phyloP scores from a whole-genome alignment of 768 basidiomycete genomes.

The Hericium erinaceus region DNA sequence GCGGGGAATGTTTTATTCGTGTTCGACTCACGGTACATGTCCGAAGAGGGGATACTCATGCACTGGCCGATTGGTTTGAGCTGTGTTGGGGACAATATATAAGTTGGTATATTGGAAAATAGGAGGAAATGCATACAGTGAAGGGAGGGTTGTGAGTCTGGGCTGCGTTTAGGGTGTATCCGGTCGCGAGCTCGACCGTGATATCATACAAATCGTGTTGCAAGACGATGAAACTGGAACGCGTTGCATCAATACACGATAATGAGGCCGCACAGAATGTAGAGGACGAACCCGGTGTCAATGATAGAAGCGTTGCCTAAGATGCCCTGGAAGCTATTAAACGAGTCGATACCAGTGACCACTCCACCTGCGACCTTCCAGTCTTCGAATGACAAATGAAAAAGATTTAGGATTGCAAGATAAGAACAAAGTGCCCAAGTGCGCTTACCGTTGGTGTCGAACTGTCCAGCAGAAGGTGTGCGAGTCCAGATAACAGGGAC shows the following conservation, averaged over 20 bases:
- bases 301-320: constrained; percentile 56
- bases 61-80: constrained; percentile 75
- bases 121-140: constrained; percentile 32
- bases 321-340: constrained; percentile 64
- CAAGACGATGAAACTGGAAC: constrained; percentile 71
- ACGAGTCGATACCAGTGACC: constrained; percentile 57
- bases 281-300: constrained; percentile 41
- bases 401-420: not conserved
- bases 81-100: constrained; percentile 22
- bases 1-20: constrained; percentile 56
- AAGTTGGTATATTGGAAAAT: not conserved
- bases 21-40: constrained; percentile 83
- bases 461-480: constrained; percentile 40
- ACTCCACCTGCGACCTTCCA: constrained; percentile 80
- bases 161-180: constrained; percentile 77
- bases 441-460: constrained; percentile 64
- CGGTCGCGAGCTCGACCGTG: constrained; percentile 84
- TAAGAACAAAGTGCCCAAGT: not conserved
- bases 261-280: not conserved
- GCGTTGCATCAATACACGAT: not conserved
- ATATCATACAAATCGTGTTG: constrained; percentile 80
- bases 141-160: constrained; percentile 55
- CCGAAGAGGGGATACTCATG: constrained; percentile 45
- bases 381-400: constrained; percentile 31
- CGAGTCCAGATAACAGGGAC: constrained; percentile 87